phyloP scores from a whole-genome alignment of 176 grass and related monocot species.

The Avena atlantica region DNA sequence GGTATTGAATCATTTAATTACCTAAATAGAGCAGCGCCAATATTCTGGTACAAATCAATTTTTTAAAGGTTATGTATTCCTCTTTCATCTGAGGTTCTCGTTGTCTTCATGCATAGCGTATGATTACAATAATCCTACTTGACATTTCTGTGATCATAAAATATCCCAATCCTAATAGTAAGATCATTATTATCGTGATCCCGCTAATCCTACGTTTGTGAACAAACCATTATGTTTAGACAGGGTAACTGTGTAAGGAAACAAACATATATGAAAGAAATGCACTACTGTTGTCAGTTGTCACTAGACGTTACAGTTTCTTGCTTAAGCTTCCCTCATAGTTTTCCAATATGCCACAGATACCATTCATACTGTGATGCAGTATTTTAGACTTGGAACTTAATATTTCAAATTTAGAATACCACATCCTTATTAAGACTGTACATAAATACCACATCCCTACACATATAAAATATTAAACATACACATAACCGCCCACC shows the following conservation, averaged over 20 bases:
- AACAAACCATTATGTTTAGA: conserved; percentile 27
- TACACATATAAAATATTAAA: conserved; percentile 18
- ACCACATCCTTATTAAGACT: not conserved
- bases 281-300: not conserved
- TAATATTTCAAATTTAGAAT: conserved; percentile 28
- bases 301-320: not conserved
- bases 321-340: not conserved
- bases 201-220: not conserved
- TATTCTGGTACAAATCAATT: conserved; percentile 1
- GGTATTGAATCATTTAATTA: conserved; percentile 24
- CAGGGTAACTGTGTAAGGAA: not conserved
- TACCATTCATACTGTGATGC: not conserved
- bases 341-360: not conserved
- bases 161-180: not conserved
- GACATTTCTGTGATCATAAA: not conserved
- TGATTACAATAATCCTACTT: not conserved
- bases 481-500: not conserved
- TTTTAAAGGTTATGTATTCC: conserved; percentile 8
- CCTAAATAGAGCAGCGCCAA: not conserved
- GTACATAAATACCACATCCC: not conserved
- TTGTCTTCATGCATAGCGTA: not conserved
- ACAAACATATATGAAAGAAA: not conserved
- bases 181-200: not conserved
- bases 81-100: not conserved
- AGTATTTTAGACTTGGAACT: not conserved